Evolutionary conservation across 208 protist genomes (phyloP).

Genomic region (Balamuthia mandrillaris): DNA sequence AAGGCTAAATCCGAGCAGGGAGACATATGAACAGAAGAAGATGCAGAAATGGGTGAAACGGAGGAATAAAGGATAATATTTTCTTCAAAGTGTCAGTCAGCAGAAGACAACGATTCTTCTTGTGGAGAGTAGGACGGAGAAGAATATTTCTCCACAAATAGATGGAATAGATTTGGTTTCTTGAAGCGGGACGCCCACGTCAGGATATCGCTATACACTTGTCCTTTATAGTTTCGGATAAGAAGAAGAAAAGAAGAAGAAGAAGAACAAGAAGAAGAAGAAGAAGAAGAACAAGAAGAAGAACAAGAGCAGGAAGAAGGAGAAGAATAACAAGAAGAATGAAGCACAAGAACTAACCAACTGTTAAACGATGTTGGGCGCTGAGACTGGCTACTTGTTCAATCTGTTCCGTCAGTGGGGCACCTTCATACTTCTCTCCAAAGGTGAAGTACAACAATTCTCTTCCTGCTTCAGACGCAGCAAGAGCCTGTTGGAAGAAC

Average conservation of each 20-base stretch:
- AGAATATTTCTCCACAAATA: no score
- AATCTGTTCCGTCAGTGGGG: not conserved
- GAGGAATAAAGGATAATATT: no score
- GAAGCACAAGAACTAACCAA: not conserved
- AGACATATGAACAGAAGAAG: no score
- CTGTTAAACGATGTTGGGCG: not conserved
- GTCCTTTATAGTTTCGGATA: not conserved
- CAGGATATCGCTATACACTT: not conserved
- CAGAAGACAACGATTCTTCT: no score
- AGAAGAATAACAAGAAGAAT: not conserved
- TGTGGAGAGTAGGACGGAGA: no score
- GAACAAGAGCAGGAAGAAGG: not conserved
- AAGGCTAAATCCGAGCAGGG: no score
- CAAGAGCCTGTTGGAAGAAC: constrained; percentile 49
- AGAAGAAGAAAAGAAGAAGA: not conserved
- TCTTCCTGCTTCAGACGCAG: constrained; percentile 45
- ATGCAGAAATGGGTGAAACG: no score
- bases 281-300: not conserved
- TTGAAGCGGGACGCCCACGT: no score
- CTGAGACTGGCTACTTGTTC: not conserved
- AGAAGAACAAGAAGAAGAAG: not conserved
- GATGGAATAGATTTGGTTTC: no score
- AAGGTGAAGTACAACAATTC: constrained; percentile 48
- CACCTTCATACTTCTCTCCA: constrained; percentile 42
- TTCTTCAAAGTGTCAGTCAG: no score